Conservation (phyloP, 768 basidiomycete genomes). For the Pholiota molesta region DNA sequence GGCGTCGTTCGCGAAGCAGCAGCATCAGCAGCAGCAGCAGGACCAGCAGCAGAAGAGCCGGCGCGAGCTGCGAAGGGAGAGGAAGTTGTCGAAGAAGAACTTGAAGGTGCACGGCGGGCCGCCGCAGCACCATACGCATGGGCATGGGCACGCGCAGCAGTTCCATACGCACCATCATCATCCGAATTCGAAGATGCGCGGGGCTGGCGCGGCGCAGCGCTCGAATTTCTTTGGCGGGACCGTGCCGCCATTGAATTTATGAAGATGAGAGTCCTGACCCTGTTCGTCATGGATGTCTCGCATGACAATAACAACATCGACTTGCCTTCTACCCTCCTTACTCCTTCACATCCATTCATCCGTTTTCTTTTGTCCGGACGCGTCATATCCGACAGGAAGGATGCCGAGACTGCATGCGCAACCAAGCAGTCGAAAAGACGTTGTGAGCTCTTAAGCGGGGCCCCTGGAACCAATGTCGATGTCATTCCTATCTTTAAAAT, state of each 20-base stretch:
- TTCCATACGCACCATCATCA: constrained; percentile 60
- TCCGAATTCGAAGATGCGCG: constrained; percentile 65
- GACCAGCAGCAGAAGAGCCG: constrained; percentile 57
- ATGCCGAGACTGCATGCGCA: no score
- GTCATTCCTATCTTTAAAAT: background rate
- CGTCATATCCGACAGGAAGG: background rate
- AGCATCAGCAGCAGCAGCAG: constrained; percentile 33
- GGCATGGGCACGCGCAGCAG: constrained; percentile 29
- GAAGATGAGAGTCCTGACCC: background rate
- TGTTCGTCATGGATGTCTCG: background rate
- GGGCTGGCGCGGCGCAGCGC: constrained; percentile 57
- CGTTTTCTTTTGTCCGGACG: background rate
- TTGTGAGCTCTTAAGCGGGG: no score
- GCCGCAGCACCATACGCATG: constrained; percentile 47
- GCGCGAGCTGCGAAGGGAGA: constrained; percentile 69
- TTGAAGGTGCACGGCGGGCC: constrained; percentile 45
- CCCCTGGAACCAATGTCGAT: background rate
- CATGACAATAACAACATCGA: background rate
- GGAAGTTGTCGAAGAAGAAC: constrained; percentile 67
- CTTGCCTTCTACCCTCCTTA: no score
- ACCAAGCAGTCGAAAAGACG: background rate
- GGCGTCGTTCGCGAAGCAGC: constrained; percentile 30
- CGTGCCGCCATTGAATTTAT: constrained; percentile 35
- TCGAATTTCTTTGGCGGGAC: constrained; percentile 35
- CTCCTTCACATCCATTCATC: background rate